Percentiles rank a stretch among this genome's conserved stretches.
phyloP scores from a whole-genome alignment of 306 rosid genomes.

The Dalbergia cultrata region DNA sequence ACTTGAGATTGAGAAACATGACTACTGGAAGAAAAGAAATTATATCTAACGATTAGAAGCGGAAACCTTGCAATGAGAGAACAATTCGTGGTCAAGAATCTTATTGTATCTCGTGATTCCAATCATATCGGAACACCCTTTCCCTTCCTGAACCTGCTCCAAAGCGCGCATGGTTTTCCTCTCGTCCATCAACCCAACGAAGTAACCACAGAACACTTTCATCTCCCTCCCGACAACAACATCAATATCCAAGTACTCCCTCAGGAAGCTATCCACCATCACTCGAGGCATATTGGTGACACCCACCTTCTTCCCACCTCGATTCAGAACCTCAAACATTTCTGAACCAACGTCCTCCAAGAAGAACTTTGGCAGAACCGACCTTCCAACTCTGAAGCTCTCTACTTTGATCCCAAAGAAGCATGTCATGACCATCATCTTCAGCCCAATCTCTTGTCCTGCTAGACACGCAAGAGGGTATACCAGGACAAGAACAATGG shows the following conservation, averaged over 20 bases:
- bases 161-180: constrained; percentile 23
- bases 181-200: constrained; percentile 74
- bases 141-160: constrained; percentile 49
- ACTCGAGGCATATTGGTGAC: constrained; percentile 69
- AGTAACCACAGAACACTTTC: constrained; percentile 74
- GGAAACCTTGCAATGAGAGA: constrained; percentile 73
- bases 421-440: constrained; percentile 78
- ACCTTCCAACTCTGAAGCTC: constrained; percentile 65
- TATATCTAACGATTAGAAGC: background rate
- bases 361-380: constrained; percentile 81
- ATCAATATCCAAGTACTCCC: constrained; percentile 81
- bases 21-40: background rate
- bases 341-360: constrained; percentile 81
- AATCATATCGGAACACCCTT: constrained; percentile 53
- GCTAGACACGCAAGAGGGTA: constrained; percentile 70
- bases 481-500: constrained; percentile 53
- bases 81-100: constrained; percentile 47
- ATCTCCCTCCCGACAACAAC: constrained; percentile 69
- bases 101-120: constrained; percentile 58
- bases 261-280: constrained; percentile 80
- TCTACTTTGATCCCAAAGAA: constrained; percentile 82
- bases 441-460: constrained; percentile 63
- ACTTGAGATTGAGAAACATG: background rate
- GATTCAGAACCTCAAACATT: constrained; percentile 60
- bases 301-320: constrained; percentile 66